These are phyloP conservation scores for Cladosporium halotolerans DNA, from an alignment of 2,329 filamentous ascomycete species.

Conservation along the genomic window DNA sequence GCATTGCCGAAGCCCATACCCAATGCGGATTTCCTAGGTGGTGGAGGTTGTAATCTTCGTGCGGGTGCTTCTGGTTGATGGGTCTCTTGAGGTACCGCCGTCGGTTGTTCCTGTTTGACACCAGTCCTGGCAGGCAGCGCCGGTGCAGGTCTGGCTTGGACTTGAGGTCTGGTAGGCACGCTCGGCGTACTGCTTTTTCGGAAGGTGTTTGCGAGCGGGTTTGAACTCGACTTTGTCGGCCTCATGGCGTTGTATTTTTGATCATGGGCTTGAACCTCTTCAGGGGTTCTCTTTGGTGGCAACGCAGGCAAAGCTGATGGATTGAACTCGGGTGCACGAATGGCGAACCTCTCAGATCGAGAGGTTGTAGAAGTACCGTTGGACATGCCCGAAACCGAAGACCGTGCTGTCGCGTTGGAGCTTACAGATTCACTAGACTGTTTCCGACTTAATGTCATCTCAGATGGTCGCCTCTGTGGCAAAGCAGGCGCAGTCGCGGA, in stretches of 20 bases:
- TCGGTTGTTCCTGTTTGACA: constrained; percentile 4
- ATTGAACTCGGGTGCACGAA: constrained; percentile 49
- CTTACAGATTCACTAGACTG: constrained; percentile 47
- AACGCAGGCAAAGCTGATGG: constrained; percentile 49
- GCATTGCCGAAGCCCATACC: constrained; percentile 23
- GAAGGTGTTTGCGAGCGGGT: constrained; percentile 1
- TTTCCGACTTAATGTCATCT: constrained; percentile 30
- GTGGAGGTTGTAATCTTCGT: constrained; percentile 17
- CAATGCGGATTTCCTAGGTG: constrained; percentile 23
- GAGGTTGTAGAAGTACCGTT: constrained; percentile 29
- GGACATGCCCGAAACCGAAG: constrained; percentile 46
- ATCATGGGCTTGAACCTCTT: constrained; percentile 33
- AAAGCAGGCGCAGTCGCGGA: constrained; percentile 34
- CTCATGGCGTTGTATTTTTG: constrained; percentile 18
- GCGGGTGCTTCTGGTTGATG: constrained; percentile 5
- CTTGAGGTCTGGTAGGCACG: constrained; percentile 11
- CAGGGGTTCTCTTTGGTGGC: constrained; percentile 44
- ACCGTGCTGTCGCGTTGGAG: constrained; percentile 43
- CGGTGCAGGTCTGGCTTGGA: not conserved
- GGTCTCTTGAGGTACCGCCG: not conserved
- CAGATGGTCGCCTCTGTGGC: constrained; percentile 40
- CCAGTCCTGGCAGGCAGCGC: constrained; percentile 3
- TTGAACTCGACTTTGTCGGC: constrained; percentile 7
- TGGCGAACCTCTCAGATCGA: constrained; percentile 18
- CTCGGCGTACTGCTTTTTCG: constrained; percentile 3